Evolutionary conservation across 768 basidiomycete species (phyloP), one percentile per base, ranked within the genome.

Genomic region (Gloeophyllum trabeum): DNA sequence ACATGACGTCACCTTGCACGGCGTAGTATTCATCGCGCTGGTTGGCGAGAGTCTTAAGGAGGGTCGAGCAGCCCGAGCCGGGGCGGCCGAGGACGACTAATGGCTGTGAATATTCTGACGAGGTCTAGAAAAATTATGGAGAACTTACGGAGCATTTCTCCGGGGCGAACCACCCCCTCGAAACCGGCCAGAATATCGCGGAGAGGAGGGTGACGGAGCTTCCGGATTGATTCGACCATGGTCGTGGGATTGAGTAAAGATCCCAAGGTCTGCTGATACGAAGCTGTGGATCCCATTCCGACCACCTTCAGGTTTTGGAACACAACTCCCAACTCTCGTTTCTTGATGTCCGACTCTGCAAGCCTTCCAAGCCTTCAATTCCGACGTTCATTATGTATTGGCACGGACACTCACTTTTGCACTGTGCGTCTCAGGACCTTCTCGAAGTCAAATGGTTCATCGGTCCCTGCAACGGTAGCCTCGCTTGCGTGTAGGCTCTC

Each of bases 81-180:
- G 90, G 90, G 24, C 87, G 71, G 19, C 90, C 90, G 21, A 92
- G 72, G 10, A 91, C 89, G 14, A 93, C 83, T 84, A 12, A 81
- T 87, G 18, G 35, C 1, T 26, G 4, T 28, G 40, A 37, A 24
- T 13, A 4, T 24, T 16, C 5, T 5, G 14, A 16, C 20, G 14
- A 16, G 7, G 13, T 5, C 30, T 18, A n/a, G n/a, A n/a, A 6
- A 34, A 18, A 18, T 41, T 37, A n/a, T n/a, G n/a, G n/a, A 26
- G 39, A 10, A 73, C 82, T 49, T 51, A 78, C 87, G 65, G 4
- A 78, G 66, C 79, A 81, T 81, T 48, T 81, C 77, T 23, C 80
- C 79, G 0, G 78, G 76, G 14, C 65, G 63, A 24, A 80, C 60
- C 10, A 71, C 62, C 28, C 79, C 79, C 28, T 72, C 69, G 53